Base-by-base conservation (phyloP, 257 asterid species). In the Scutellaria minor region DNA sequence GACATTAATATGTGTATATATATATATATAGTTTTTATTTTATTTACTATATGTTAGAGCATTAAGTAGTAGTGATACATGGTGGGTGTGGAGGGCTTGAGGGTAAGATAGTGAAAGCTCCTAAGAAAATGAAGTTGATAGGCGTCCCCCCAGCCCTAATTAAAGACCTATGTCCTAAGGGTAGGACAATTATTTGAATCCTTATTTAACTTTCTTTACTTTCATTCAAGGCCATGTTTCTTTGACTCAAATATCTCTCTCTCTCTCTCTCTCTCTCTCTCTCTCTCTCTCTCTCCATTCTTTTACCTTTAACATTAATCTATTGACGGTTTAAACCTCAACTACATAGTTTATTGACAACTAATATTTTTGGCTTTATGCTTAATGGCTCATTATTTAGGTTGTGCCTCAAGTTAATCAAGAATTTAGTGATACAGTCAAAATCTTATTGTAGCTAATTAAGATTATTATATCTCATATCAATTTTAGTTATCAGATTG, bases 201-300 rank as follows among this genome's bases (percentile, higher is more conserved):
- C 39, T 31, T 69, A 82, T 78, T 78, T 64, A 78, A 72, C 56
- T 72, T 68, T 10, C 80, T 76, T 82, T 82, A 82, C 73, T 75
- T 68, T 66, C 80, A 82, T 81, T 81, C 22, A 81, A 74, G 53
- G 56, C 80, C 72, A 68, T 76, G 83, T 82, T 81, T 75, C 82
- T 78, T 81, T 79, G 86, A 82, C 86, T 73, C 9, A 12, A 65
- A 53, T 10, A 35, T 52, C 57, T 55, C 72, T 62, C 73, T 63
- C 76, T 70, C 68, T 24, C 61, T 9, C 42, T 14, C 54, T 46
- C 18, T 7, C 35, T 13, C 41, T 52, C 56, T 55, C 72, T 62
- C 73, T 63, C 76, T 70, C 68, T 27, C 61, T 9, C 44, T 14
- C 55, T 47, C 18, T 5, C 66, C 15, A 11, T 37, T 64, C 13